Percentiles rank a stretch among this genome's conserved stretches.
Conservation (phyloP, 352 stramenopile species). For the Phytopythium ostracodes region DNA sequence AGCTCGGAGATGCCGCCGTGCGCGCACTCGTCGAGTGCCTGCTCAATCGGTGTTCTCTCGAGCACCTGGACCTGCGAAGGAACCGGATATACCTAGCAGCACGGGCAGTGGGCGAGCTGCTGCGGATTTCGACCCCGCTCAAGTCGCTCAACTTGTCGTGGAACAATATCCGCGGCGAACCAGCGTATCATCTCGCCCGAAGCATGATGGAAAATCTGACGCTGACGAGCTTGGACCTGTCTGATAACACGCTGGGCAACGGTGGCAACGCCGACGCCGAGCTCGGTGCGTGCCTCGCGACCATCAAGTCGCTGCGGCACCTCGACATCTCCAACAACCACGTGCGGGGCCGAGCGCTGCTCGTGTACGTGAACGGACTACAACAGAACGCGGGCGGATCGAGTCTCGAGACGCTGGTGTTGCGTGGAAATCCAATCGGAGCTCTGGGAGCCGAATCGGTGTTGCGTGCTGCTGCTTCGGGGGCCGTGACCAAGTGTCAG, state of each 20-base stretch:
- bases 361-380: constrained; percentile 59
- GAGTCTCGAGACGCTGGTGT: constrained; percentile 40
- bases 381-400: constrained; percentile 37
- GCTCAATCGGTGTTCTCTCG: constrained; percentile 63
- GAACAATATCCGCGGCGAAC: constrained; percentile 72
- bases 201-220: constrained; percentile 76
- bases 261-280: constrained; percentile 61
- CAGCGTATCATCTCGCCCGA: constrained; percentile 51
- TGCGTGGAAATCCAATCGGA: constrained; percentile 70
- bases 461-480: constrained; percentile 41
- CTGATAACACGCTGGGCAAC: constrained; percentile 70
- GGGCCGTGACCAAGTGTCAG: constrained; percentile 44
- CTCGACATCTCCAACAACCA: constrained; percentile 73
- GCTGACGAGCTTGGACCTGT: constrained; percentile 57
- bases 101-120: constrained; percentile 46
- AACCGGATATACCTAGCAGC: constrained; percentile 70
- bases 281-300: constrained; percentile 53
- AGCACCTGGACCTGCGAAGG: constrained; percentile 49
- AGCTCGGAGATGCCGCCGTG: constrained; percentile 61
- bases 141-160: constrained; percentile 60
- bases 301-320: constrained; percentile 54
- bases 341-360: constrained; percentile 48
- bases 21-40: constrained; percentile 53
- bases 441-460: constrained; percentile 55
- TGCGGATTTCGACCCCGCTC: constrained; percentile 59